Conservation (phyloP, 2,329 filamentous ascomycete species). For the Fusarium austroafricanum region DNA sequence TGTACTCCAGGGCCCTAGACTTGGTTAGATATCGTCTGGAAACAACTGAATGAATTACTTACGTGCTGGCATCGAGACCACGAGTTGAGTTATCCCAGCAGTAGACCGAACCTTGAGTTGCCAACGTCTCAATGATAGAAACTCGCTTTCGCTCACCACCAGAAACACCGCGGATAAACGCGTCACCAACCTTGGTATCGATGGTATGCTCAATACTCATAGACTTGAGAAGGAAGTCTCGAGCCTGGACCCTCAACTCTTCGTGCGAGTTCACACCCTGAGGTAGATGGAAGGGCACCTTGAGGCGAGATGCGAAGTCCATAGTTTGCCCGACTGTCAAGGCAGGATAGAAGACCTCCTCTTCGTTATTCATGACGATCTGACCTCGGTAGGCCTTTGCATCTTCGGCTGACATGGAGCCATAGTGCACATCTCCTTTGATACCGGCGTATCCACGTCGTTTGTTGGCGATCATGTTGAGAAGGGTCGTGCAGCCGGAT, state of each 20-base stretch:
- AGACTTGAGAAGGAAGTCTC: slow-evolving; percentile 67
- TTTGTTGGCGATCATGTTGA: slow-evolving; percentile 76
- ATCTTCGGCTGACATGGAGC: slow-evolving; percentile 60
- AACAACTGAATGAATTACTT: slow-evolving; percentile 25
- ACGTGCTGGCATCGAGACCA: slow-evolving; percentile 73
- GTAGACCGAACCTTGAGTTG: slow-evolving; percentile 67
- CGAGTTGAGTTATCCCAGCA: slow-evolving; percentile 77
- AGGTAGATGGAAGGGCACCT: slow-evolving; percentile 63
- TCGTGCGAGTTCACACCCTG: slow-evolving; percentile 55
- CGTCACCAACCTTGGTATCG: slow-evolving; percentile 76
- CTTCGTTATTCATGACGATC: slow-evolving; percentile 78
- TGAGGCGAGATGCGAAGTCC: slow-evolving; percentile 73
- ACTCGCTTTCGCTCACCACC: slow-evolving; percentile 77
- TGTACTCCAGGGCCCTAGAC: slow-evolving; percentile 66
- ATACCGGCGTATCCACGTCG: slow-evolving; percentile 69
- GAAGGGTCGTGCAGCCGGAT: slow-evolving; percentile 75
- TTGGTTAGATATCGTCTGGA: slow-evolving; percentile 2
- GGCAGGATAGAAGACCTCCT: slow-evolving; percentile 73
- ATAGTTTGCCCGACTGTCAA: slow-evolving; percentile 78
- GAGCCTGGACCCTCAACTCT: slow-evolving; percentile 59
- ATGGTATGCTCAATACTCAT: slow-evolving; percentile 69
- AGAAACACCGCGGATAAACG: slow-evolving; percentile 73
- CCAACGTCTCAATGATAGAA: slow-evolving; percentile 73
- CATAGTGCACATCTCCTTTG: slow-evolving; percentile 69
- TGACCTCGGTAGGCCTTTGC: slow-evolving; percentile 65